Evolutionary conservation across 1,139 yeast genomes (phyloP).

Genomic region (Kodamaea arcana): DNA sequence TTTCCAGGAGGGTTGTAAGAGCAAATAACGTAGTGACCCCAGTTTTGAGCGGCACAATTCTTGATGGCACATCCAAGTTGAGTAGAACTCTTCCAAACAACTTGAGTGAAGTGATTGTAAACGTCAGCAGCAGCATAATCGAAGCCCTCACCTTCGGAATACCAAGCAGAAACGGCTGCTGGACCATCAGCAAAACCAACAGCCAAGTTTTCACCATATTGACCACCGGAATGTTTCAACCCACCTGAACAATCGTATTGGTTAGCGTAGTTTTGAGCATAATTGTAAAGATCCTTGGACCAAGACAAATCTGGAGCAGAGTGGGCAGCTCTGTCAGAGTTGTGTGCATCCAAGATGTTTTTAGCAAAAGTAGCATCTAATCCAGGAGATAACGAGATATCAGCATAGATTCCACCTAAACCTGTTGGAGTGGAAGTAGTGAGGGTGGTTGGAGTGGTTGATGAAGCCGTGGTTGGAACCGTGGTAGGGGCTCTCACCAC

Average conservation of each 20-base stretch:
- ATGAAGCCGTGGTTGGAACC: constrained; percentile 4
- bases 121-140: constrained; percentile 36
- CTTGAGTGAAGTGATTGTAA: constrained; percentile 40
- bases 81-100: constrained; percentile 36
- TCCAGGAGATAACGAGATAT: constrained; percentile 12
- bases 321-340: constrained; percentile 64
- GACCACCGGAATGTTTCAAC: constrained; percentile 73
- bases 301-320: constrained; percentile 58
- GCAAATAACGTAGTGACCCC: constrained; percentile 53
- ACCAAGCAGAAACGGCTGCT: constrained; percentile 77
- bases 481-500: constrained; percentile 1
- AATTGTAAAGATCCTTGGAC: constrained; percentile 57
- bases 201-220: constrained; percentile 86
- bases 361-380: constrained; percentile 32
- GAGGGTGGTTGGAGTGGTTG: constrained; percentile 8
- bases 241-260: constrained; percentile 59
- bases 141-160: constrained; percentile 61
- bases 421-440: constrained; percentile 7
- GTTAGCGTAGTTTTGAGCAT: constrained; percentile 70
- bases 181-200: constrained; percentile 56
- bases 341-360: constrained; percentile 56
- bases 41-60: constrained; percentile 37
- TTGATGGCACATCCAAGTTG: constrained; percentile 38
- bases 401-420: constrained; percentile 9
- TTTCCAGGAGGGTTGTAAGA: constrained; percentile 54